These are phyloP conservation scores for Chalciporus pseudorubinellus DNA, from an alignment of 768 basidiomycete genomes.

Conservation along the genomic window DNA sequence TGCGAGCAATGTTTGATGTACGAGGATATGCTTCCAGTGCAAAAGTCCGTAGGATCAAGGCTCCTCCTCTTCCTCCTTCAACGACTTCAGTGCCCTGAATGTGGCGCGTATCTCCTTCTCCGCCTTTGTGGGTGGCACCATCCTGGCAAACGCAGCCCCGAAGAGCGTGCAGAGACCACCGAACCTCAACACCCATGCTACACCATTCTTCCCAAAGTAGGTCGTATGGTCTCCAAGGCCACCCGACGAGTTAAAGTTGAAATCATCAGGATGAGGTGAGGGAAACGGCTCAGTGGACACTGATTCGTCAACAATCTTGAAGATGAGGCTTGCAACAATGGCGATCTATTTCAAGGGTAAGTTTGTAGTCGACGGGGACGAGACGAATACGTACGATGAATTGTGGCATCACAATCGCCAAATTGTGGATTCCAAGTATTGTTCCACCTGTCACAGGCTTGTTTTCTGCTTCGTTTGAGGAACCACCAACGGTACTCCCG, in stretches of 20 bases:
- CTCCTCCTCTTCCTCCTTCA: conserved; percentile 57
- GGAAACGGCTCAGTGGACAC: conserved; percentile 9
- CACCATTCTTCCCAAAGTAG: conserved; percentile 82
- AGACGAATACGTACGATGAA: conserved; percentile 65
- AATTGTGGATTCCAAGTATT: conserved; percentile 90
- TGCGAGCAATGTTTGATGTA: conserved; percentile 16
- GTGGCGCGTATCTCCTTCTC: conserved; percentile 88
- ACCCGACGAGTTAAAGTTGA: conserved; percentile 18
- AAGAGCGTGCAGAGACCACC: conserved; percentile 83
- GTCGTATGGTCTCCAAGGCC: conserved; percentile 46
- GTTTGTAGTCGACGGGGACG: background rate
- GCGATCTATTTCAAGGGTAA: conserved; percentile 59
- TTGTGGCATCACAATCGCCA: conserved; percentile 94
- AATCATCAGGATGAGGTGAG: conserved; percentile 32
- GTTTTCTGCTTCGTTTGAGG: conserved; percentile 21
- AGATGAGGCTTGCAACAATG: conserved; percentile 81
- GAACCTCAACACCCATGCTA: conserved; percentile 92
- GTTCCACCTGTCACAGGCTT: conserved; percentile 80
- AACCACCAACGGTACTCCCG: conserved; percentile 33
- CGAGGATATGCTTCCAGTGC: background rate
- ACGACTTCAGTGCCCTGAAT: conserved; percentile 73
- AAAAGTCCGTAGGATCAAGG: conserved; percentile 33
- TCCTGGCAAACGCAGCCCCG: conserved; percentile 75
- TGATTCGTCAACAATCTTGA: conserved; percentile 70
- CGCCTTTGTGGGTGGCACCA: conserved; percentile 85